These are phyloP conservation scores for Kwoniella europaea DNA, from an alignment of 768 basidiomycete species.

Conservation along the genomic window DNA sequence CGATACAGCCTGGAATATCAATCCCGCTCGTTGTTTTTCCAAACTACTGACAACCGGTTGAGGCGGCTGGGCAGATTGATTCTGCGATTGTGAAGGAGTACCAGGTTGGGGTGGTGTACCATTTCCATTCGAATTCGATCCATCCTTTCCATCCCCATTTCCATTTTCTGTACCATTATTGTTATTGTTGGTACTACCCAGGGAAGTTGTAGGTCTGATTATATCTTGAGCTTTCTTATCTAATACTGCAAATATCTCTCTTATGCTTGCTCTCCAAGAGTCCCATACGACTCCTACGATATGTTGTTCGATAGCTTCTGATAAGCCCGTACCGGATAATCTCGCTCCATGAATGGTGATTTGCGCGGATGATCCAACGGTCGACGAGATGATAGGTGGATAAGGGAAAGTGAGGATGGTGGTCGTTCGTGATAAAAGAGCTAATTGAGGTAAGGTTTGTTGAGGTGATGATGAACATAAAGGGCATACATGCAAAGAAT, in stretches of 20 bases:
- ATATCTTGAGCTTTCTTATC: constrained; percentile 53
- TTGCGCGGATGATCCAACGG: constrained; percentile 40
- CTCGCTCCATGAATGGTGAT: constrained; percentile 52
- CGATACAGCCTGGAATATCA: constrained; percentile 54
- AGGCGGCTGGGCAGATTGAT: neutral
- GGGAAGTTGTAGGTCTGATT: constrained; percentile 28
- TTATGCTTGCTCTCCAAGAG: constrained; percentile 45
- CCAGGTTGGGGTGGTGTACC: constrained; percentile 16
- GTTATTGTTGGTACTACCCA: constrained; percentile 5
- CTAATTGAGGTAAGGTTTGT: constrained; percentile 55
- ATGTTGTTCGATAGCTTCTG: constrained; percentile 52
- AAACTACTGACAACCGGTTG: constrained; percentile 11
- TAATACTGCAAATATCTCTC: constrained; percentile 46
- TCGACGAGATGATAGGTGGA: constrained; percentile 45
- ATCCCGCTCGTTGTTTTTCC: constrained; percentile 52
- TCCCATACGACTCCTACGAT: constrained; percentile 55
- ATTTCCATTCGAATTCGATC: constrained; percentile 3
- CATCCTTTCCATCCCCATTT: neutral
- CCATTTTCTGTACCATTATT: neutral
- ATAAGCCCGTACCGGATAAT: constrained; percentile 48
- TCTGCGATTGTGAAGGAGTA: constrained; percentile 12
- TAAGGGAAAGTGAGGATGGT: constrained; percentile 54
- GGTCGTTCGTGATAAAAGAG: constrained; percentile 48
- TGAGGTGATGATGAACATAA: constrained; percentile 43
- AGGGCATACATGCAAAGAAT: constrained; percentile 41